Conservation (phyloP, 2,329 filamentous ascomycete species). For the Dichotomopilus funicola region DNA sequence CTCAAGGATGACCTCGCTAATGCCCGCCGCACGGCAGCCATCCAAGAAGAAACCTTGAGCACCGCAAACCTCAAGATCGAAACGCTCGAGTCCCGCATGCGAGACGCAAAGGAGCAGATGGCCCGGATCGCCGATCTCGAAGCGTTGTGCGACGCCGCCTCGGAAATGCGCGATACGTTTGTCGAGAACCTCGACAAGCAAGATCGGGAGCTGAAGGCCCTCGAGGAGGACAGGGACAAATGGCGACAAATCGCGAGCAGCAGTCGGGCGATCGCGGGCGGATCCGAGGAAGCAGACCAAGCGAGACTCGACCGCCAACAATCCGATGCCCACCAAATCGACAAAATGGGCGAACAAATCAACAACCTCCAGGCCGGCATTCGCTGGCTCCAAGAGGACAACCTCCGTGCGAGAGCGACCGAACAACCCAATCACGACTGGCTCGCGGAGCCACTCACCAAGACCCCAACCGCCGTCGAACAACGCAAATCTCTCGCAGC, state of each 20-base stretch:
- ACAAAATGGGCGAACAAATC: conserved; percentile 64
- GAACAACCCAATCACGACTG: conserved; percentile 54
- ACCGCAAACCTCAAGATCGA: conserved; percentile 89
- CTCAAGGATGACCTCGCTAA: conserved; percentile 76
- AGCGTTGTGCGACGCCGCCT: conserved; percentile 47
- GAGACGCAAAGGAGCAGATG: conserved; percentile 72
- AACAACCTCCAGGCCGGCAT: conserved; percentile 57
- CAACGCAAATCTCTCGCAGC: conserved; percentile 46
- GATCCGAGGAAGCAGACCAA: conserved; percentile 35
- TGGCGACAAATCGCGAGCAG: conserved; percentile 66
- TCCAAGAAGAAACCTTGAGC: conserved; percentile 75
- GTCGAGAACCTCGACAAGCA: conserved; percentile 61
- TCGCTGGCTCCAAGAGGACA: conserved; percentile 62
- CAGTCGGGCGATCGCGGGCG: conserved; percentile 44
- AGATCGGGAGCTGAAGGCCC: conserved; percentile 56
- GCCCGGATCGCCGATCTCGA: conserved; percentile 62
- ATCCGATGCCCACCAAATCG: conserved; percentile 65
- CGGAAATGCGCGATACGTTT: conserved; percentile 45
- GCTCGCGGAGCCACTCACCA: conserved; percentile 56
- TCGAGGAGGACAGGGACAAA: conserved; percentile 61
- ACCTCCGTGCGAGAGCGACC: conserved; percentile 51
- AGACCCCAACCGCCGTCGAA: conserved; percentile 35
- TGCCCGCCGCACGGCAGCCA: conserved; percentile 62
- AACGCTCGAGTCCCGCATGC: conserved; percentile 80
- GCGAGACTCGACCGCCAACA: conserved; percentile 61